Evolutionary conservation across 306 rosid genomes (phyloP).

Genomic region (Morella rubra): DNA sequence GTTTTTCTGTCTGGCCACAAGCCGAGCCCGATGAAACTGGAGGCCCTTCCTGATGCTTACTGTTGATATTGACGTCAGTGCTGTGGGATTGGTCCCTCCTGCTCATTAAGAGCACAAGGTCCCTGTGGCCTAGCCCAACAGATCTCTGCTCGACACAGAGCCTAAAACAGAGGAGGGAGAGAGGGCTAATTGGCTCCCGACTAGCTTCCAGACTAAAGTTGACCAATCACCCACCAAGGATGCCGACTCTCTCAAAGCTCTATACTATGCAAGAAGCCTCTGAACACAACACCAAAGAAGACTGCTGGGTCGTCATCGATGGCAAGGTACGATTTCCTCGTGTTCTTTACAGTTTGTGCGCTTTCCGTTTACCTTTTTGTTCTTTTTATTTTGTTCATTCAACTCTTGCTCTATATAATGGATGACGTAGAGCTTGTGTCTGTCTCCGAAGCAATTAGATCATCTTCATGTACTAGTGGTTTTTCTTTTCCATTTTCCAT

Average conservation of each 20-base stretch:
- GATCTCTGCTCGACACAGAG: neutral
- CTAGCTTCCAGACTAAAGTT: constrained; percentile 1
- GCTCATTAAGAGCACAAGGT: neutral
- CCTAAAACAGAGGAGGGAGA: neutral
- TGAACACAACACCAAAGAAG: constrained; percentile 62
- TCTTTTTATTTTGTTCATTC: neutral
- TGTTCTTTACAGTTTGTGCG: neutral
- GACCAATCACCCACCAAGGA: constrained; percentile 14
- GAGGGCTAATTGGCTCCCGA: constrained; percentile 1
- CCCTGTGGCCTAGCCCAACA: neutral
- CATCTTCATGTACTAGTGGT: neutral
- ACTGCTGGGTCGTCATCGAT: constrained; percentile 82
- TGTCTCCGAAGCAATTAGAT: neutral
- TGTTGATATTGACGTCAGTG: no score
- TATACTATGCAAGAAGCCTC: constrained; percentile 63
- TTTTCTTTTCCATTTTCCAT: neutral
- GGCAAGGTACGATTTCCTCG: constrained; percentile 55
- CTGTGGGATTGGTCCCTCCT: neutral
- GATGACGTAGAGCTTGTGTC: neutral
- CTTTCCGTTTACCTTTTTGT: constrained; percentile 5
- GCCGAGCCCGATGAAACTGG: no score
- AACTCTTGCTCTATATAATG: neutral
- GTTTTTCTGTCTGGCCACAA: no score
- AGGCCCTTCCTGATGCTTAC: no score
- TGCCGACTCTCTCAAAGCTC: constrained; percentile 67